A percentile compares a stretch with the other conserved stretches of the same genome.
Conservation (phyloP, 2,329 filamentous ascomycete species). For the Ophiostoma australiae region DNA sequence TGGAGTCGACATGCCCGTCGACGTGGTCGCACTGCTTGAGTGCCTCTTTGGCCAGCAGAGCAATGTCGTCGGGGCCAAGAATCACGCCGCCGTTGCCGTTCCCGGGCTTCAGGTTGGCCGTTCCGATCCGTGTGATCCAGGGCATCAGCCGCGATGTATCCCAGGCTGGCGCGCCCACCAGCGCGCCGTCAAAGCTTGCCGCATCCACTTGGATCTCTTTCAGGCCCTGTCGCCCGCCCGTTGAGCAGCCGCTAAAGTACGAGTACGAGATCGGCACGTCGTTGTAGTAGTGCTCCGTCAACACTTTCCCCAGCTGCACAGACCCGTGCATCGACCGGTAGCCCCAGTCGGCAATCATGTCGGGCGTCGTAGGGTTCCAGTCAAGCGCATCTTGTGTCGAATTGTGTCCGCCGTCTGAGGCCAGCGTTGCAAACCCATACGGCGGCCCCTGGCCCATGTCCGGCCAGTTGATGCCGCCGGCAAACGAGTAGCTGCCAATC, state of each 20-base stretch:
- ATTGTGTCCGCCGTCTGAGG: constrained; percentile 43
- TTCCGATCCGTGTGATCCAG: constrained; percentile 38
- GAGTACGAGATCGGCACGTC: constrained; percentile 40
- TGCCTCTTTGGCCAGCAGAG: neutral
- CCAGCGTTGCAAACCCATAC: constrained; percentile 41
- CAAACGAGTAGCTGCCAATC: constrained; percentile 40
- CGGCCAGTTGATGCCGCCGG: constrained; percentile 34
- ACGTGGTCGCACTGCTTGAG: neutral
- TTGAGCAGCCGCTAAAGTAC: constrained; percentile 56
- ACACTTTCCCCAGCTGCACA: constrained; percentile 44
- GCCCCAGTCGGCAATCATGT: constrained; percentile 39
- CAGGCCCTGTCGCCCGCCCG: constrained; percentile 55
- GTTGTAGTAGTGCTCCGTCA: constrained; percentile 48
- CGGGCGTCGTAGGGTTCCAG: constrained; percentile 39
- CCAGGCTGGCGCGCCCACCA: constrained; percentile 46
- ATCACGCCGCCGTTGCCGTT: neutral
- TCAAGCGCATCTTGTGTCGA: constrained; percentile 32
- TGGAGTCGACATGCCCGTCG: neutral
- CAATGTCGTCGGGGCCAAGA: neutral
- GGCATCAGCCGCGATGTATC: constrained; percentile 40
- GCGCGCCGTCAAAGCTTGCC: constrained; percentile 54
- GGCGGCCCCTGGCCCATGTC: constrained; percentile 33
- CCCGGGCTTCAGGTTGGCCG: constrained; percentile 38
- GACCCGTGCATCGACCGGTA: constrained; percentile 46
- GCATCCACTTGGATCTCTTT: constrained; percentile 50